A percentile compares a stretch with the other conserved stretches of the same genome.
Evolutionary conservation across 805 yeast genomes (phyloP).

Genomic region (Kluyveromyces starmeri): DNA sequence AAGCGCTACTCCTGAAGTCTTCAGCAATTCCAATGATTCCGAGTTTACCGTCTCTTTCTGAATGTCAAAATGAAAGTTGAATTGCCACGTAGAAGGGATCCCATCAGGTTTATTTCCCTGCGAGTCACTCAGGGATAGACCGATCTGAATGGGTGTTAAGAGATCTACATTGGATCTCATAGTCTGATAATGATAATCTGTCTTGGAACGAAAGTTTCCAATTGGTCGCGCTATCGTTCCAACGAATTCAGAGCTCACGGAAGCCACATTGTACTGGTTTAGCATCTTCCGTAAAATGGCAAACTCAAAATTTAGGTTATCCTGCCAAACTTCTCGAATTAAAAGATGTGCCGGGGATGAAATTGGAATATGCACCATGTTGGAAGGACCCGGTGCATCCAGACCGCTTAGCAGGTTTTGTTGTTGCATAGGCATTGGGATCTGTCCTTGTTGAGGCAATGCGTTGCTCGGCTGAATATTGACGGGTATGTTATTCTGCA

Average conservation of each 20-base stretch:
- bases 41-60: constrained; percentile 75
- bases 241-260: constrained; percentile 87
- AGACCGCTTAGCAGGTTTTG: constrained; percentile 18
- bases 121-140: constrained; percentile 63
- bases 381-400: constrained; percentile 5
- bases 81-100: constrained; percentile 85
- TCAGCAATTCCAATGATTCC: constrained; percentile 72
- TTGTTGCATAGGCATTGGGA: constrained; percentile 20
- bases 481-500: constrained; percentile 8
- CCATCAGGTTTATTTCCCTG: constrained; percentile 62
- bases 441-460: constrained; percentile 14
- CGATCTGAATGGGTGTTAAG: constrained; percentile 76
- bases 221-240: constrained; percentile 95
- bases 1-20: constrained; percentile 78
- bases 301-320: constrained; percentile 60
- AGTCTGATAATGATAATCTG: constrained; percentile 94
- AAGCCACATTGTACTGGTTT: constrained; percentile 44
- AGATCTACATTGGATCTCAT: constrained; percentile 86
- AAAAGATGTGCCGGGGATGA: constrained; percentile 32
- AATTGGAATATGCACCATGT: constrained; percentile 10
- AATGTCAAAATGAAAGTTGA: constrained; percentile 79
- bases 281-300: constrained; percentile 50
- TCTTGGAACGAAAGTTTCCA: constrained; percentile 80
- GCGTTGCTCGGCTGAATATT: constrained; percentile 10
- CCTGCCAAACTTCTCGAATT: constrained; percentile 66